phyloP scores from a whole-genome alignment of 192 early-diverging fungal species.

The Coemansia furcata region DNA sequence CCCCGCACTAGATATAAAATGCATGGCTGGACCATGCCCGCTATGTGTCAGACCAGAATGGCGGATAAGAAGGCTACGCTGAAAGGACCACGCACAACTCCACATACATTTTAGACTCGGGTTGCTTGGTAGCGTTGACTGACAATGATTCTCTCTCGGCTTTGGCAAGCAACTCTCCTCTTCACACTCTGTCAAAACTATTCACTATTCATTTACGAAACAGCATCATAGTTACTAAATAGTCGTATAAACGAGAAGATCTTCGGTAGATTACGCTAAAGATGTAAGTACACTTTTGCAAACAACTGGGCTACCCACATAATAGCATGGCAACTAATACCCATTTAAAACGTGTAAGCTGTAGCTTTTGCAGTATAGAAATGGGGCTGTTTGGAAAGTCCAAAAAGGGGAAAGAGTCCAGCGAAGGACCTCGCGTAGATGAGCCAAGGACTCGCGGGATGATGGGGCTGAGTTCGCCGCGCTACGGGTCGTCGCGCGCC shows the following conservation, averaged over 20 bases:
- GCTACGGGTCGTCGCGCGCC: not conserved
- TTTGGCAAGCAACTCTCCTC: not conserved
- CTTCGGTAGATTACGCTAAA: not conserved
- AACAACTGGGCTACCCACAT: not conserved
- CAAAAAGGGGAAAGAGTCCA: constrained; percentile 19
- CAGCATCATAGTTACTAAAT: not conserved
- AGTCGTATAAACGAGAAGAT: not conserved
- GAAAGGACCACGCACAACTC: not conserved
- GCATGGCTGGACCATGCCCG: not conserved
- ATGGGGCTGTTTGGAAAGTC: constrained; percentile 42
- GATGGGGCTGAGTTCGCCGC: not conserved
- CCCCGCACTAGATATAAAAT: not conserved
- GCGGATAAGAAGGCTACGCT: not conserved
- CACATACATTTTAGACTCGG: not conserved
- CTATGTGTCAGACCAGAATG: not conserved
- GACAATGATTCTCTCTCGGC: not conserved
- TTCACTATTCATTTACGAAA: not conserved
- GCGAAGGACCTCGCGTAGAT: not conserved
- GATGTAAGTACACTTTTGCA: not conserved
- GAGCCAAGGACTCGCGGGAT: not conserved
- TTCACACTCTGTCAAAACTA: not conserved
- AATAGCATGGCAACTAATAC: not conserved
- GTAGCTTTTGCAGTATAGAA: not conserved
- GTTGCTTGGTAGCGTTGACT: too few species aligned
- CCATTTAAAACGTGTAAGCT: not conserved